Conservation (phyloP, 1,284 basidiomycete genomes). For the Stereum hirsutum region DNA sequence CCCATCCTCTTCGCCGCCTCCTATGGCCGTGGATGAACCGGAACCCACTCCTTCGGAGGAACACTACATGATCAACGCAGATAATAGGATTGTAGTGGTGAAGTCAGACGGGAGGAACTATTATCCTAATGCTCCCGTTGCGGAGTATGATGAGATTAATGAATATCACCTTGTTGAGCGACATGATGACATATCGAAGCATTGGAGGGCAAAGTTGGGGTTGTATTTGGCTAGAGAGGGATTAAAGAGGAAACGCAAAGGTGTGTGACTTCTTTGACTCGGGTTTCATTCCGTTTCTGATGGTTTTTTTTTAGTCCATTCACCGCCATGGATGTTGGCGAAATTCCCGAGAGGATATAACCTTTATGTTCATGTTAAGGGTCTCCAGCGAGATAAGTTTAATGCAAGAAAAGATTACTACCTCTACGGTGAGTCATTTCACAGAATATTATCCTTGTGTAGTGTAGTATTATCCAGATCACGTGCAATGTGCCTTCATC, state of each 20-base stretch:
- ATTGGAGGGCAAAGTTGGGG: background rate
- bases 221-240: background rate
- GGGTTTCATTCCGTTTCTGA: background rate
- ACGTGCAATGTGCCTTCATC: background rate
- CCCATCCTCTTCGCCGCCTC: no score
- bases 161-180: background rate
- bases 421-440: slow-evolving; percentile 5
- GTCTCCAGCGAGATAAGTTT: background rate
- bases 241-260: background rate
- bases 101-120: no score
- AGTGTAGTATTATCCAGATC: background rate
- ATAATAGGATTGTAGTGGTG: no score
- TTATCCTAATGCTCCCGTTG: no score
- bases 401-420: slow-evolving; percentile 8
- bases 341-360: slow-evolving; percentile 5
- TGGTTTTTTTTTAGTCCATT: background rate
- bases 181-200: background rate
- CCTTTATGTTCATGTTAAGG: slow-evolving; percentile 6
- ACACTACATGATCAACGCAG: no score
- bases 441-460: background rate
- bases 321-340: slow-evolving; percentile 2
- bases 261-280: background rate
- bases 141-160: background rate
- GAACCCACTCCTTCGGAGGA: no score
- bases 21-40: no score